Conservation (phyloP, 495 filamentous ascomycete genomes). For the Penicillium ochrochloron region DNA sequence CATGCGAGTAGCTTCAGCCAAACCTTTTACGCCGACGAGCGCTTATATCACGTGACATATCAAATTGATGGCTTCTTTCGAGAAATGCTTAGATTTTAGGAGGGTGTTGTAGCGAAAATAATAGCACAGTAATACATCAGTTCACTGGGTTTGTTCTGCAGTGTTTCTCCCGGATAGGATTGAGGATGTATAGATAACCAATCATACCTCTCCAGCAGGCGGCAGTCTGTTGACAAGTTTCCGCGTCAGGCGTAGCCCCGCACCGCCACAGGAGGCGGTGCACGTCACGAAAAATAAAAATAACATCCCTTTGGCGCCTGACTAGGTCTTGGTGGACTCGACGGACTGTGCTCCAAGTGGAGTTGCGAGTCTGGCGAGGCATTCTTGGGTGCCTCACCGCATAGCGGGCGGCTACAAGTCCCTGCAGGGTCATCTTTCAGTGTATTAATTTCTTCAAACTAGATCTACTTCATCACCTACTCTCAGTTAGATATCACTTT, state of each 20-base stretch:
- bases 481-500: background rate
- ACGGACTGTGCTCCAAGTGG: slow-evolving; percentile 20
- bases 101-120: background rate
- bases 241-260: background rate
- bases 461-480: background rate
- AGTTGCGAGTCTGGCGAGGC: slow-evolving; percentile 17
- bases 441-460: background rate
- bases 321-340: slow-evolving; percentile 3
- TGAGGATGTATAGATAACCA: background rate
- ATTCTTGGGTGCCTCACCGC: slow-evolving; percentile 26
- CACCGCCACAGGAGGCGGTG: slow-evolving; percentile 39
- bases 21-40: no score
- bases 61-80: background rate
- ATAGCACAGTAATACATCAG: background rate
- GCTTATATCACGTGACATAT: background rate
- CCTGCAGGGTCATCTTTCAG: background rate
- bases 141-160: background rate
- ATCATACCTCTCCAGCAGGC: background rate
- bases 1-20: no score
- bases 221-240: background rate
- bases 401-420: slow-evolving; percentile 13
- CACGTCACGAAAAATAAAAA: slow-evolving; percentile 22
- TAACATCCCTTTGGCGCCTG: slow-evolving; percentile 18
- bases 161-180: background rate
- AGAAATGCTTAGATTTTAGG: background rate